Evolutionary conservation across 441 rosid species (phyloP), one percentile per base, ranked within the genome.

Genomic region (Dalechampia spathulata): DNA sequence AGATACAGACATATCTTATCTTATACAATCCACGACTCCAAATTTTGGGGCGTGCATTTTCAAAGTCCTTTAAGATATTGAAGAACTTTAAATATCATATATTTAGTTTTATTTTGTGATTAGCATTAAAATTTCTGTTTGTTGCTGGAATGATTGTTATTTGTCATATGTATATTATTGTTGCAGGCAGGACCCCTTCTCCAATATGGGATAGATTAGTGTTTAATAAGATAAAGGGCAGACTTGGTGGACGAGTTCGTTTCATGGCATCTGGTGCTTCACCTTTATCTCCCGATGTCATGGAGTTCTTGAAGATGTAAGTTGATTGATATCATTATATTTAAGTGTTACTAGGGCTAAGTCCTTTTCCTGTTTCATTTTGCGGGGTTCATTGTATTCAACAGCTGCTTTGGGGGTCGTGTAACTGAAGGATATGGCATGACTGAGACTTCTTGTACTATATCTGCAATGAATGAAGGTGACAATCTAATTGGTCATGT

Each of bases 161-260:
- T 41, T 42, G 52, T 52, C 32, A 47, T 65, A 26, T 11, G 11
- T 43, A 10, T 50, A 41, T 30, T 37, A 44, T 46, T 65, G 50
- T 43, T 71, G 48, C 81, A 90, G 99, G 99, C 54, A 90, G 72
- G 81, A 90, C 68, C 68, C 79, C 99, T 25, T 94, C 99, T 72
- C 96, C 99, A 46, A 81, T 94, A 78, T 94, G 99, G 99, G 99
- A 90, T 67, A 84, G 88, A 71, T 70, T 94, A 83, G 96, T 94
- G 50, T 94, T 94, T 76, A 87, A 94, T 79, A 90, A 90, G 77
- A 86, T 94, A 67, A 84, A 64, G 61, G 95, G 74, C 47, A 87
- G 72, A 72, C 98, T 94, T 54, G 99, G 99, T 62, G 99, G 99
- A 40, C 84, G 92, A 56, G 95, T 94, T 46, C 96, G 96, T 26